Percentiles rank a stretch among this genome's conserved stretches.
These are phyloP conservation scores for Vaccinium macrocarpon DNA, from an alignment of 148 eudicot genomes.

Conservation along the genomic window DNA sequence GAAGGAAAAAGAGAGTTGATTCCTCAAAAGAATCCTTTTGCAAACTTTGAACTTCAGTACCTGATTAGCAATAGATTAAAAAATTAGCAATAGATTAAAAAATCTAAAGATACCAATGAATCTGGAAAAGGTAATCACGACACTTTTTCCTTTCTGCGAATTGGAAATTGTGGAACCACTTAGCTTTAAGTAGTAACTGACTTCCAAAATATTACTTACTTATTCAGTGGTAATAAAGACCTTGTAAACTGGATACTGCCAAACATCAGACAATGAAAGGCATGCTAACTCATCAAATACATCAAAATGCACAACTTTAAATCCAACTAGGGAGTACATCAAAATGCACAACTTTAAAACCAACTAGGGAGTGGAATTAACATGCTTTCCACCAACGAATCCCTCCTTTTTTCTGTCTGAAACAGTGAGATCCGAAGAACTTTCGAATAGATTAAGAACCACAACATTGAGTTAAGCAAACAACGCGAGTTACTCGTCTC, in stretches of 20 bases:
- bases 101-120: not conserved
- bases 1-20: not conserved
- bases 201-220: not conserved
- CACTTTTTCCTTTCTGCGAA: not conserved
- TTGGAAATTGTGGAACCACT: not conserved
- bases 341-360: not conserved
- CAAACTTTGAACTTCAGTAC: not conserved
- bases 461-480: not conserved
- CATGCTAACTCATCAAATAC: not conserved
- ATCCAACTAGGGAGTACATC: not conserved
- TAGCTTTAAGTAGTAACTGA: not conserved
- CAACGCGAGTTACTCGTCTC: not conserved
- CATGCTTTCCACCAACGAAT: slow-evolving; percentile 13
- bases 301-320: not conserved
- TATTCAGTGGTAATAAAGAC: not conserved
- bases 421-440: not conserved
- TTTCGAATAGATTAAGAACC: not conserved
- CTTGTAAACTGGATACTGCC: not conserved
- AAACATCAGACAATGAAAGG: not conserved
- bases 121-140: not conserved
- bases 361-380: slow-evolving; percentile 8
- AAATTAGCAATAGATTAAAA: not conserved
- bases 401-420: not conserved
- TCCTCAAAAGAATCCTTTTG: not conserved
- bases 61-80: not conserved